Evolutionary conservation across 495 filamentous ascomycete species (phyloP).

Genomic region (Glonium stellatum): DNA sequence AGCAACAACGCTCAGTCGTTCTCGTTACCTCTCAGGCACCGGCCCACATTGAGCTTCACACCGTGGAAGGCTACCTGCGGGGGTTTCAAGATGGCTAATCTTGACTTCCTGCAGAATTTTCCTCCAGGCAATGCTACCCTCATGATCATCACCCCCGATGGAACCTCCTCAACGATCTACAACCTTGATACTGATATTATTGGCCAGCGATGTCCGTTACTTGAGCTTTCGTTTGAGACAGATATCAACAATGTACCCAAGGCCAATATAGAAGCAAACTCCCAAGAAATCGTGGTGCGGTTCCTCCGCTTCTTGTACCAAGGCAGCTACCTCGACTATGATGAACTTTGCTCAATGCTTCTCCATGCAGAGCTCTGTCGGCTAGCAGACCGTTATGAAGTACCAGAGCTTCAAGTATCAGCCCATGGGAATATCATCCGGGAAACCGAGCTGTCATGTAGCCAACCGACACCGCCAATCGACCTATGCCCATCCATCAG

Average conservation of each 20-base stretch:
- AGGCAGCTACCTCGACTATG: constrained; percentile 23
- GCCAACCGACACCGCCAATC: constrained; percentile 21
- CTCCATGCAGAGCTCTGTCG: constrained; percentile 31
- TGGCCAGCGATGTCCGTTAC: constrained; percentile 21
- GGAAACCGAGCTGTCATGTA: constrained; percentile 30
- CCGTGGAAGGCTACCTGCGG: no score
- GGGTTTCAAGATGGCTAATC: constrained; percentile 8
- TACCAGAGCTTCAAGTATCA: constrained; percentile 24
- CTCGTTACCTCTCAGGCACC: neutral
- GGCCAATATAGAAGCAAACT: constrained; percentile 23
- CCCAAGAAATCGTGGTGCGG: constrained; percentile 20
- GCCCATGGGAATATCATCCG: constrained; percentile 29
- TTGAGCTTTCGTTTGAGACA: constrained; percentile 30
- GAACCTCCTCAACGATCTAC: constrained; percentile 18
- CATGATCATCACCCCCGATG: constrained; percentile 17
- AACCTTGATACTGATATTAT: constrained; percentile 23
- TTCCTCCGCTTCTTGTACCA: constrained; percentile 35
- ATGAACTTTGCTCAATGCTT: constrained; percentile 24
- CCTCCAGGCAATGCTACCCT: constrained; percentile 22
- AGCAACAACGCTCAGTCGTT: neutral
- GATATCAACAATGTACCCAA: constrained; percentile 3
- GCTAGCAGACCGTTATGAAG: constrained; percentile 29
- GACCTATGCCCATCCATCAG: constrained; percentile 30
- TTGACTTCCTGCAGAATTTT: constrained; percentile 11
- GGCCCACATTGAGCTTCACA: neutral